phyloP scores from a whole-genome alignment of 139 green algal species.

The Eudorina sp. region DNA sequence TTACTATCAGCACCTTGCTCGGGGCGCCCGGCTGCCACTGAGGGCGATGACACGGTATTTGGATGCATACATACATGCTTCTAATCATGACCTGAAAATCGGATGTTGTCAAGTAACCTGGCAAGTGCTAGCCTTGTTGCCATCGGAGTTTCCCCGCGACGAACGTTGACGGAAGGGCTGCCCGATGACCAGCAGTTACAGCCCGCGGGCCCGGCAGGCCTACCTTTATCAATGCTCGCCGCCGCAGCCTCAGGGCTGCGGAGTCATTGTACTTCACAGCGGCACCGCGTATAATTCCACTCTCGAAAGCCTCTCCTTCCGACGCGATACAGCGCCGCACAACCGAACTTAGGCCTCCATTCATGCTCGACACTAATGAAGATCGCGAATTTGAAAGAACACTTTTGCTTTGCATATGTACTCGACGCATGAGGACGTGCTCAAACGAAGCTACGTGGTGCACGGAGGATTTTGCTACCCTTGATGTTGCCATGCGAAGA shows the following conservation, averaged over 20 bases:
- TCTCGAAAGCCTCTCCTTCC: slow-evolving; percentile 18
- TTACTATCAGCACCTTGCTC: slow-evolving; percentile 80
- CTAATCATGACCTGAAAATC: too few species aligned
- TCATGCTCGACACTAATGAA: neutral
- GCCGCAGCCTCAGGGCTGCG: slow-evolving; percentile 47
- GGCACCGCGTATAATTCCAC: slow-evolving; percentile 5
- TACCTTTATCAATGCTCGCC: slow-evolving; percentile 51
- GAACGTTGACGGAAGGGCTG: too few species aligned
- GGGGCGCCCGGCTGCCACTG: slow-evolving; percentile 47
- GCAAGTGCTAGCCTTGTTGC: too few species aligned
- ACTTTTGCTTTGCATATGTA: neutral
- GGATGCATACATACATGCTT: too few species aligned
- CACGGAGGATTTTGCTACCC: neutral
- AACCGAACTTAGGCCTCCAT: neutral
- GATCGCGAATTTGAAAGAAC: neutral
- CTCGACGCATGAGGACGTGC: neutral
- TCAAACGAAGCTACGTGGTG: neutral
- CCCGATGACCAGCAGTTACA: too few species aligned
- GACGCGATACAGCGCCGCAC: neutral
- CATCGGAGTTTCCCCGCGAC: too few species aligned
- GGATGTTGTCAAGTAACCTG: too few species aligned
- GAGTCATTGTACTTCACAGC: slow-evolving; percentile 53
- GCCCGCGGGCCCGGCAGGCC: too few species aligned
- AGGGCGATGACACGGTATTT: too few species aligned
- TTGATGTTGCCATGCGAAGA: slow-evolving; percentile 14